Evolutionary conservation across 192 early-diverging fungal species (phyloP).

Genomic region (Mortierella alpina): DNA sequence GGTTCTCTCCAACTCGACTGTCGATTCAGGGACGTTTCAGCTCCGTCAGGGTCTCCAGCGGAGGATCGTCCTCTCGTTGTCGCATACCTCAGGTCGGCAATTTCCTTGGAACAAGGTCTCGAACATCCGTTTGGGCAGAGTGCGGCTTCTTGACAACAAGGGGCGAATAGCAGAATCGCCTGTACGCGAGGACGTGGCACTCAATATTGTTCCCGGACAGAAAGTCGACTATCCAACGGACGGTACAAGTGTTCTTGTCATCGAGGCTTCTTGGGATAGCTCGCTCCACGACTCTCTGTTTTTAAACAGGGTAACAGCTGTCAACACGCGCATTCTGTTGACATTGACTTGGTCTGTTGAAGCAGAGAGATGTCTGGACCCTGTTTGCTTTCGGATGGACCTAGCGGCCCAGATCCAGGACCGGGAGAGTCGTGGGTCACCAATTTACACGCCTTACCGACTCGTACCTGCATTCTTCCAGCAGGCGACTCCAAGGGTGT

Average conservation of each 20-base stretch:
- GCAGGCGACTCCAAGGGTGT: conserved; percentile 25
- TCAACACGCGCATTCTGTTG: conserved; percentile 67
- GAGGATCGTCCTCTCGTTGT: conserved; percentile 70
- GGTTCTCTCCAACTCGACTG: conserved; percentile 56
- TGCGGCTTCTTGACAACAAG: conserved; percentile 70
- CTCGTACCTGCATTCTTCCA: conserved; percentile 50
- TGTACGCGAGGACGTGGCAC: conserved; percentile 57
- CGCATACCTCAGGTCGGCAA: conserved; percentile 75
- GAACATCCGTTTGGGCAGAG: conserved; percentile 57
- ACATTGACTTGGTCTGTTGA: conserved; percentile 67
- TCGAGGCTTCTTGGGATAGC: conserved; percentile 78
- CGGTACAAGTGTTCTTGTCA: conserved; percentile 70
- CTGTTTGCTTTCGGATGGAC: conserved; percentile 70
- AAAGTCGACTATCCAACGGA: conserved; percentile 65
- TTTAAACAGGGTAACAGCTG: conserved; percentile 73
- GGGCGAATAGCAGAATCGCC: conserved; percentile 65
- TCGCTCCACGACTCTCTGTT: conserved; percentile 76
- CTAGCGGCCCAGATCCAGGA: conserved; percentile 72
- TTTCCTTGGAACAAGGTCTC: conserved; percentile 64
- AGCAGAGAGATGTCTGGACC: conserved; percentile 68
- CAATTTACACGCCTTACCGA: conserved; percentile 22
- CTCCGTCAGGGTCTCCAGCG: conserved; percentile 83
- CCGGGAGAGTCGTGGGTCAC: conserved; percentile 55
- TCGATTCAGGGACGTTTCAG: conserved; percentile 64
- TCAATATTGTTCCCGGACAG: conserved; percentile 61